These are phyloP conservation scores for Sclerotinia nivalis DNA, from an alignment of 2,329 filamentous ascomycete genomes.

Conservation along the genomic window DNA sequence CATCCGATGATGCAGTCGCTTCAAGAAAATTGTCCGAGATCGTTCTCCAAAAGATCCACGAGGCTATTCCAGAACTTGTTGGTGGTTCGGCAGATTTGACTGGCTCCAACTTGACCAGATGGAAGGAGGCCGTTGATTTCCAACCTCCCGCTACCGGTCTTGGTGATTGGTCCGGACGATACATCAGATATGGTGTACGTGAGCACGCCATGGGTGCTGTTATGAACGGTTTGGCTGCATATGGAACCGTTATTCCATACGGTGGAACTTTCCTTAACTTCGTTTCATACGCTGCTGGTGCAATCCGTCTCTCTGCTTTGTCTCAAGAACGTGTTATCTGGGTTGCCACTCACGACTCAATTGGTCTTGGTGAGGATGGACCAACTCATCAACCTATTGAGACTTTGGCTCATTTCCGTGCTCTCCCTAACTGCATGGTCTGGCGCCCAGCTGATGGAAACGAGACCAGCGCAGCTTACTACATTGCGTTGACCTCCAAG, in stretches of 20 bases:
- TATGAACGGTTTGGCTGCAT: conserved; percentile 93
- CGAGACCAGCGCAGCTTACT: conserved; percentile 97
- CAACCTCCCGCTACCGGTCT: conserved; percentile 84
- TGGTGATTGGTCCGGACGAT: conserved; percentile 87
- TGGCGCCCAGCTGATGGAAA: conserved; percentile 99
- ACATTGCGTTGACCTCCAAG: conserved; percentile 86
- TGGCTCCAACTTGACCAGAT: conserved; percentile 96
- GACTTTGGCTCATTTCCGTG: conserved; percentile 97
- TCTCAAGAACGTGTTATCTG: conserved; percentile 91
- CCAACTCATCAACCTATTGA: conserved; percentile 99
- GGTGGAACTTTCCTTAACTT: conserved; percentile 99
- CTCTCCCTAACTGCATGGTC: conserved; percentile 98
- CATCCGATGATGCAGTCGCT: conserved; percentile 79
- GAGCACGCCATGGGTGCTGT: conserved; percentile 92
- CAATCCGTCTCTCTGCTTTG: conserved; percentile 89
- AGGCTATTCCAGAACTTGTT: conserved; percentile 81
- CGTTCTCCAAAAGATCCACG: conserved; percentile 85
- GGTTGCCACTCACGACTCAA: conserved; percentile 98
- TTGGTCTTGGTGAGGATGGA: conserved; percentile 97
- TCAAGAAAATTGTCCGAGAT: conserved; percentile 96
- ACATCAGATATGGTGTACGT: conserved; percentile 88
- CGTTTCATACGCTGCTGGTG: conserved; percentile 94
- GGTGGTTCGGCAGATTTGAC: conserved; percentile 98
- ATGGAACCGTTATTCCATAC: conserved; percentile 92
- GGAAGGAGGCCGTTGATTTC: conserved; percentile 97